phyloP scores from a whole-genome alignment of 768 basidiomycete genomes.

The Suillus subaureus region DNA sequence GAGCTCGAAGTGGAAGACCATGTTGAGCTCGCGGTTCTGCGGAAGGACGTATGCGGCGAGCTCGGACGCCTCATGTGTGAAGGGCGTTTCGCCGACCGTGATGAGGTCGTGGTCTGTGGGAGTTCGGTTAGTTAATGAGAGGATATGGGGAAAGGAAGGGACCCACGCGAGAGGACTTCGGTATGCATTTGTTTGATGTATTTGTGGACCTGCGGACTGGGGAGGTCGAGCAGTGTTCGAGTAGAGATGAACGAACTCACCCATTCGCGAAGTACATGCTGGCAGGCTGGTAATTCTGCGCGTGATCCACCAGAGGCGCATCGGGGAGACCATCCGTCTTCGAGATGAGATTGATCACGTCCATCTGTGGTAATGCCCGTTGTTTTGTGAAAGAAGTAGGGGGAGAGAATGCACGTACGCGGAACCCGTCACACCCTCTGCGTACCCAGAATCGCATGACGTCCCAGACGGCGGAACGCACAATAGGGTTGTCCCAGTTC shows the following conservation, averaged over 20 bases:
- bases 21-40: constrained; percentile 59
- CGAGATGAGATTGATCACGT: constrained; percentile 70
- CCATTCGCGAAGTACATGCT: constrained; percentile 61
- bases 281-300: constrained; percentile 54
- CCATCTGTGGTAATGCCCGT: constrained; percentile 47
- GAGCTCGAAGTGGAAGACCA: constrained; percentile 66
- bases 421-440: constrained; percentile 74
- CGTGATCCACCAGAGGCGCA: constrained; percentile 56
- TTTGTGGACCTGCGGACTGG: constrained; percentile 65
- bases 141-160: constrained; percentile 16
- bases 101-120: constrained; percentile 54
- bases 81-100: constrained; percentile 67
- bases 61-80: constrained; percentile 52
- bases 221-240: constrained; percentile 1
- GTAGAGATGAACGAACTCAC: constrained; percentile 34
- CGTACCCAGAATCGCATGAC: constrained; percentile 77
- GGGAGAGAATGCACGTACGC: constrained; percentile 43
- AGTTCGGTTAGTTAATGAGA: neutral
- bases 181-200: constrained; percentile 67
- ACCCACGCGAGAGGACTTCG: constrained; percentile 57
- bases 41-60: constrained; percentile 61
- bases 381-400: neutral
- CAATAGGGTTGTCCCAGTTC: constrained; percentile 73
- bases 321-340: constrained; percentile 68
- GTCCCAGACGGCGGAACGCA: constrained; percentile 60